These are phyloP conservation scores for Guillardia theta DNA, from an alignment of 78 protist species.

Conservation along the genomic window DNA sequence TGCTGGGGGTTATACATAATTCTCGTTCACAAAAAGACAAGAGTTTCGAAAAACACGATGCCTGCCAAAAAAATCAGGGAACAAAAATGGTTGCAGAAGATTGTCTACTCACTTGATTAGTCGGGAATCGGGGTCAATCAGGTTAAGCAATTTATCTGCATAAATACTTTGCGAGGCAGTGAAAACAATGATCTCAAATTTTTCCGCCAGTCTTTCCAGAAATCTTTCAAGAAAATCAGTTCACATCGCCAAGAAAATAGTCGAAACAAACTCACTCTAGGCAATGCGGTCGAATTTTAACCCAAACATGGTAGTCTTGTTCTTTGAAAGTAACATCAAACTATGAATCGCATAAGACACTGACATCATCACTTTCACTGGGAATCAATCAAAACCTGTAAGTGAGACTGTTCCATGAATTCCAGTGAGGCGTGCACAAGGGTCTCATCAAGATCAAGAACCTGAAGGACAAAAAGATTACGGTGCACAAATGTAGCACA, in stretches of 20 bases:
- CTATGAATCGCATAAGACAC: background rate
- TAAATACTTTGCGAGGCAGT: slow-evolving; percentile 88
- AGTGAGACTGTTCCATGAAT: background rate
- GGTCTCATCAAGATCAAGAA: slow-evolving; percentile 88
- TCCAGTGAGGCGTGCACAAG: slow-evolving; percentile 53
- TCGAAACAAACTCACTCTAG: background rate
- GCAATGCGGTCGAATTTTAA: slow-evolving; percentile 20
- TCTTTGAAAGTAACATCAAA: background rate
- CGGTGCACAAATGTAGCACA: no score
- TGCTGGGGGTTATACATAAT: background rate
- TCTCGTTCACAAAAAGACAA: slow-evolving; percentile 15
- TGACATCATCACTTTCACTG: background rate
- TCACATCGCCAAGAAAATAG: background rate
- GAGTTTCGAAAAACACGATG: slow-evolving; percentile 16
- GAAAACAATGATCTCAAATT: slow-evolving; percentile 83
- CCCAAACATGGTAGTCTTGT: slow-evolving; percentile 29
- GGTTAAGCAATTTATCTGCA: slow-evolving; percentile 77
- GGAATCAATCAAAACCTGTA: background rate
- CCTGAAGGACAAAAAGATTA: no score
- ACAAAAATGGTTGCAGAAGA: no score
- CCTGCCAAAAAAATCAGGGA: no score
- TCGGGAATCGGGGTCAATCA: slow-evolving; percentile 68
- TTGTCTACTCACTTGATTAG: no score
- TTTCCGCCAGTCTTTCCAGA: background rate
- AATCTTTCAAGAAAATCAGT: background rate